Base-by-base conservation (phyloP, 2,329 filamentous ascomycete genomes). In the Diatrype stigma region DNA sequence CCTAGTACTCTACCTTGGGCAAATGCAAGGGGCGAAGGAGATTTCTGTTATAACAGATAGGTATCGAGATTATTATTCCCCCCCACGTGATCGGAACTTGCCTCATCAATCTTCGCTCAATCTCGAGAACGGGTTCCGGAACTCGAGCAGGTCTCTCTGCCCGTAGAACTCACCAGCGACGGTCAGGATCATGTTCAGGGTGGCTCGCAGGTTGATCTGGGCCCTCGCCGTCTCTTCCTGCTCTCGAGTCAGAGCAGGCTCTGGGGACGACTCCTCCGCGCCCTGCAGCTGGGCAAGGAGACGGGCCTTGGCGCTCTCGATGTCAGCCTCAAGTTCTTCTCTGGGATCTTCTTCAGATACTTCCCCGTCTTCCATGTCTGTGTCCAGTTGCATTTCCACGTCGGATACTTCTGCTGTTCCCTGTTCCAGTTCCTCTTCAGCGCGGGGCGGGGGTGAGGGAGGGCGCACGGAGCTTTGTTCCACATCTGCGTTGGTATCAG, bases 161-260 rank as follows among this genome's bases (percentile, higher is more conserved):
- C 93, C 91, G 70, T 92, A 97, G 58, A 89, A 84, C 70, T 96
- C 91, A 60, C 90, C 92, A 45, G 88, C 86, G 34, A 96, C 79
- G 0, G 89, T 94, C 59, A 96, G 75, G 48, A 96, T 89, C 90
- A 96, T 96, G 70, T 95, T 92, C 32, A 96, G 76, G 38, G 90
- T 91, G n/a, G 84, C 86, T 26, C 81, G 76, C 73, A 76, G 77
- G 65, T 79, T 82, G 61, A 74, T 69, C 37, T 70, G 71, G 37
- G 66, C 66, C n/a, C 73, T 66, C 49, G 17, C 61, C 53, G 17
- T 34, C 51, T 50, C 51, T 50, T 51, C 56, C 56, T 4, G 62
- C 57, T 21, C 65, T 64, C 6, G 62, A 58, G 23, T 70, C 66
- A 12, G 63, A 66, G 45, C 50, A 40, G 6, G 30, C n/a, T 26